Conservation (phyloP, 805 yeast genomes). For the Pichia membranifaciens region DNA sequence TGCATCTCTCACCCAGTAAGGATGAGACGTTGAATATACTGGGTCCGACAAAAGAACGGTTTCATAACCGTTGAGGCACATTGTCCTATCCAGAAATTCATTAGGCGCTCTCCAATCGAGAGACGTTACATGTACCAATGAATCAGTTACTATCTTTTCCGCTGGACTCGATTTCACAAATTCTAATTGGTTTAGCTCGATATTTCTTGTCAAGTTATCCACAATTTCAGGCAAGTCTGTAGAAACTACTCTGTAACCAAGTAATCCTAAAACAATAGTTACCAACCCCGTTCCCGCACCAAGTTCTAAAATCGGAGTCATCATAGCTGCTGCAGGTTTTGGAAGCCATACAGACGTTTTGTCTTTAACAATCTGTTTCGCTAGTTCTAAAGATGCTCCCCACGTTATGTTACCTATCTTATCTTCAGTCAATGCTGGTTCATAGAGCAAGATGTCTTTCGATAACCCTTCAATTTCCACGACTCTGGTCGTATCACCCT, state of each 20-base stretch:
- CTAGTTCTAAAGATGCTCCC: constrained; percentile 81
- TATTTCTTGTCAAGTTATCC: constrained; percentile 57
- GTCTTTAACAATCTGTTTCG: constrained; percentile 42
- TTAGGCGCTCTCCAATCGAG: constrained; percentile 76
- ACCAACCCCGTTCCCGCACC: constrained; percentile 95
- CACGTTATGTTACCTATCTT: constrained; percentile 89
- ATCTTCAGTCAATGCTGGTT: constrained; percentile 84
- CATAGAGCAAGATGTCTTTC: constrained; percentile 43
- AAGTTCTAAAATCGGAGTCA: constrained; percentile 54
- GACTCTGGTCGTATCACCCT: constrained; percentile 60
- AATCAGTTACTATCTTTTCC: constrained; percentile 27
- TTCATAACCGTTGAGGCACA: constrained; percentile 33
- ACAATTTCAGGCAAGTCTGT: constrained; percentile 82
- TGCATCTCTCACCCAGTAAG: constrained; percentile 62
- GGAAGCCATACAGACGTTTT: constrained; percentile 9
- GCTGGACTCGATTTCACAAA: constrained; percentile 1
- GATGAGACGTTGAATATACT: constrained; percentile 78
- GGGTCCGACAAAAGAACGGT: constrained; percentile 82
- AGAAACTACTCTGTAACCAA: constrained; percentile 46
- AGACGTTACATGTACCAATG: constrained; percentile 9
- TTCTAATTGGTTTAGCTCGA: constrained; percentile 42
- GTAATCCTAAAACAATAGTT: constrained; percentile 60
- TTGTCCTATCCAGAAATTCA: constrained; percentile 18
- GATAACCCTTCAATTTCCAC: constrained; percentile 42
- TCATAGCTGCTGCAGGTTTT: background rate